Conservation (phyloP, 352 stramenopile species). For the Phytopythium vexans region DNA sequence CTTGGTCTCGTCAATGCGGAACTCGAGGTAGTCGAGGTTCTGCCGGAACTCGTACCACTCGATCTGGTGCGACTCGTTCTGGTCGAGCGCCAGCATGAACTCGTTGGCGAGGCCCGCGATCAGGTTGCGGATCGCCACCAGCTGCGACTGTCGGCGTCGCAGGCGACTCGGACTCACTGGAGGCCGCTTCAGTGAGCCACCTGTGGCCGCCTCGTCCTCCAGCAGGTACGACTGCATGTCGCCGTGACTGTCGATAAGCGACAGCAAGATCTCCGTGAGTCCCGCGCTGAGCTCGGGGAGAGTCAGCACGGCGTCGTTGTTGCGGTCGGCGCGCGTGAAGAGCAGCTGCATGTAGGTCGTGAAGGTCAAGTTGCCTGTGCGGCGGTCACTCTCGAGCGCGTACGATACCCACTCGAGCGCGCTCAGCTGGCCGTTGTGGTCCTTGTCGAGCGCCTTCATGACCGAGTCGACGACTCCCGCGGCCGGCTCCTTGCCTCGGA, state of each 20-base stretch:
- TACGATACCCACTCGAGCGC: conserved; percentile 70
- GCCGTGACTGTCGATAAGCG: neutral
- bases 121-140: conserved; percentile 30
- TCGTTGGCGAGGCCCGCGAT: conserved; percentile 48
- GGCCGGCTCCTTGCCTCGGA: conserved; percentile 59
- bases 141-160: conserved; percentile 22
- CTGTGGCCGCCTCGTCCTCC: too few relatives aligned
- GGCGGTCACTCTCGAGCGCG: conserved; percentile 44
- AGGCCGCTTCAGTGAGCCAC: too few relatives aligned
- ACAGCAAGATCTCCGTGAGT: conserved; percentile 34
- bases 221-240: too few relatives aligned
- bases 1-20: conserved; percentile 48
- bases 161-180: neutral
- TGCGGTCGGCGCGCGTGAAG: conserved; percentile 46
- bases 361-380: conserved; percentile 37
- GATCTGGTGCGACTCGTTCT: conserved; percentile 52
- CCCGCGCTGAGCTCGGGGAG: conserved; percentile 46
- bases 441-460: conserved; percentile 58
- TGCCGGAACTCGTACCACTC: conserved; percentile 78
- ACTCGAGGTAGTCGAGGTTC: conserved; percentile 67
- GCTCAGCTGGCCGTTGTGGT: conserved; percentile 48
- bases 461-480: conserved; percentile 32
- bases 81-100: conserved; percentile 52
- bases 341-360: conserved; percentile 52
- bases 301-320: conserved; percentile 54